Percentiles rank a stretch among this genome's conserved stretches.
phyloP scores from a whole-genome alignment of 129 eudicot species.

The sunflower (Helianthus annuus) region DNA sequence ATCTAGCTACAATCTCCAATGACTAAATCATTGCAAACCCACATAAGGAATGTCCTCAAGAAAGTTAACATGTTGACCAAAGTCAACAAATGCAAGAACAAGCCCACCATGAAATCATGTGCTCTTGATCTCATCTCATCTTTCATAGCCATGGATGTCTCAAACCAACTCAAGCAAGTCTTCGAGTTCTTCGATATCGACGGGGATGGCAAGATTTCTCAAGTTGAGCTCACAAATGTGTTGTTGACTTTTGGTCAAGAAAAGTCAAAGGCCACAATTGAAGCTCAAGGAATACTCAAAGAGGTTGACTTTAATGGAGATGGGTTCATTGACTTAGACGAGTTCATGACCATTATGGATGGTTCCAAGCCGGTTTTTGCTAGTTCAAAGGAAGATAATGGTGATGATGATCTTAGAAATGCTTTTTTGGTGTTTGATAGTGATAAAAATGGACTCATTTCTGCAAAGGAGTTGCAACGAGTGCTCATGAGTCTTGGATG shows the following conservation, averaged over 20 bases:
- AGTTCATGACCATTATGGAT: slow-evolving; percentile 58
- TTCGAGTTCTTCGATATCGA: slow-evolving; percentile 74
- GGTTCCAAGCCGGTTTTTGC: slow-evolving; percentile 24
- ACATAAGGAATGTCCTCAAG: slow-evolving; percentile 30
- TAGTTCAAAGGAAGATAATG: slow-evolving; percentile 25
- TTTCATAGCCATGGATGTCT: slow-evolving; percentile 47
- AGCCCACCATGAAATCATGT: slow-evolving; percentile 34
- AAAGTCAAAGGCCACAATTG: slow-evolving; percentile 52
- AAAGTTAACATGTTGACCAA: slow-evolving; percentile 38
- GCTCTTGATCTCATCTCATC: slow-evolving; percentile 44
- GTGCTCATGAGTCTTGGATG: slow-evolving; percentile 67
- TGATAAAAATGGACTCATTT: slow-evolving; percentile 76
- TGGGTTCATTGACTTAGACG: slow-evolving; percentile 78
- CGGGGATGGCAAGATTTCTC: slow-evolving; percentile 78
- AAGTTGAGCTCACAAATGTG: slow-evolving; percentile 54
- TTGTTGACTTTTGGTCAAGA: slow-evolving; percentile 60
- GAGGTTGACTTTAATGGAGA: slow-evolving; percentile 72
- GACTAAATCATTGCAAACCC: slow-evolving; percentile 30
- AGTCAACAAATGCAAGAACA: slow-evolving; percentile 34
- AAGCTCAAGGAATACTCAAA: slow-evolving; percentile 65
- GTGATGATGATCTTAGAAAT: slow-evolving; percentile 43
- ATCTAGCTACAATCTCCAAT: slow-evolving; percentile 27
- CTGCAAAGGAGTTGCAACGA: slow-evolving; percentile 63
- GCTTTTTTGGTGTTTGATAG: slow-evolving; percentile 70
- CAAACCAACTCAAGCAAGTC: slow-evolving; percentile 63